Base-by-base conservation (phyloP, 352 stramenopile species). In the Blastocystis sp. region DNA sequence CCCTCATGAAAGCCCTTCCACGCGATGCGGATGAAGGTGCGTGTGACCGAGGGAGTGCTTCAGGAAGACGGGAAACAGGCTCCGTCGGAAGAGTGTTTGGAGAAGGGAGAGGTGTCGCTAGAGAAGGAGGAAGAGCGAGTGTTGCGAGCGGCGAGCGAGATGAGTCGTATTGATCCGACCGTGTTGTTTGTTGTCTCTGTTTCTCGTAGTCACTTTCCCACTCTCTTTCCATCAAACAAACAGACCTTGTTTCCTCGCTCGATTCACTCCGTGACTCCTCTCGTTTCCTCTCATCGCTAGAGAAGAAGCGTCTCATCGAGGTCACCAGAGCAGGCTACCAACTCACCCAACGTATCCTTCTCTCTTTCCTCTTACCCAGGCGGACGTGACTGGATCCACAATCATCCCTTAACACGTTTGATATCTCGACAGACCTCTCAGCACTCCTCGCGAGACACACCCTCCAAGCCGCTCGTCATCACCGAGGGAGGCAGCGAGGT, bases 11-110 rank as follows among this genome's bases (percentile, higher is more conserved):
- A 71, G 59, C 59, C 59, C 7, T 71, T 27, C 59, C 59, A 71
- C 38, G 38, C 59, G 4, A 71, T 71, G 59, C 36, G 59, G 8
- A 71, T 71, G 59, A 71, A 71, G n/a, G 59, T 71, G 59, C 59
- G 59, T 18, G 59, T 71, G 14, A 71, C 59, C 0, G 59, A 71
- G 38, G 16, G 8, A 11, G n/a, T 24, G 29, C n/a, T 46, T 11
- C 24, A 71, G 9, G 24, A 71, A 18, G 21, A 7, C 29, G 21
- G 24, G 4, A 6, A 11, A 21, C 9, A 54, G 11, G 9, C 21
- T 21, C 46, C 11, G 21, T 21, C 46, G 11, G 46, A 54, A 54
- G 46, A n/a, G n/a, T n/a, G n/a, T n/a, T n/a, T n/a, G n/a, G n/a
- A n/a, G n/a, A n/a, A n/a, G n/a, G n/a, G n/a, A n/a, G n/a, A n/a